These are phyloP conservation scores for Begonia peltatifolia DNA, from an alignment of 306 rosid genomes.

Conservation along the genomic window DNA sequence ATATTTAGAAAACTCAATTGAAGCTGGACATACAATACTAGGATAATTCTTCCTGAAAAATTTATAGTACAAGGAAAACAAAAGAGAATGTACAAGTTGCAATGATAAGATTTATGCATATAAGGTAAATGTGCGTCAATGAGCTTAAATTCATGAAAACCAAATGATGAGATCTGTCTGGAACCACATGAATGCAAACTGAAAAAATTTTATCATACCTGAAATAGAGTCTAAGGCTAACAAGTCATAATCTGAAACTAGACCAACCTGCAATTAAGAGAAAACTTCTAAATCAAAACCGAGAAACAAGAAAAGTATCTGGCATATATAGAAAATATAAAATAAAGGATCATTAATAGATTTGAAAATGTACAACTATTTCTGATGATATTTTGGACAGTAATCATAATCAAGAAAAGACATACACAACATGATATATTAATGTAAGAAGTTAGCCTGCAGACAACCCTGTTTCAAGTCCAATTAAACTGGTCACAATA, in stretches of 20 bases:
- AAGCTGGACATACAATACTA: no score
- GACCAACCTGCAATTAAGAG: slow-evolving; percentile 67
- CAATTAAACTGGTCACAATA: no score
- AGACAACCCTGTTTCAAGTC: no score
- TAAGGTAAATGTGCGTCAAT: no score
- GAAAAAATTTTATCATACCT: slow-evolving; percentile 24
- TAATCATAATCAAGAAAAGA: no score
- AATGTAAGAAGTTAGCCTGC: no score
- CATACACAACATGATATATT: no score
- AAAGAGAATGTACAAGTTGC: neutral
- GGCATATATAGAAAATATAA: neutral
- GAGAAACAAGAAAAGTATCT: neutral
- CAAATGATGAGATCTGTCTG: neutral
- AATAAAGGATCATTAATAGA: neutral
- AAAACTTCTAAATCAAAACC: neutral
- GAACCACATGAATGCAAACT: neutral
- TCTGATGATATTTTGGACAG: no score
- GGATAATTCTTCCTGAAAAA: no score
- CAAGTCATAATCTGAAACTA: slow-evolving; percentile 90
- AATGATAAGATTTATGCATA: neutral
- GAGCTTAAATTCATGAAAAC: neutral
- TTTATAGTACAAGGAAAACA: no score
- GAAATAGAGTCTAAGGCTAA: slow-evolving; percentile 76
- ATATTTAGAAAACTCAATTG: no score
- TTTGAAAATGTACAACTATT: neutral